Base-by-base conservation (phyloP, 169 alveolate species). In the Babesia gibsoni region DNA sequence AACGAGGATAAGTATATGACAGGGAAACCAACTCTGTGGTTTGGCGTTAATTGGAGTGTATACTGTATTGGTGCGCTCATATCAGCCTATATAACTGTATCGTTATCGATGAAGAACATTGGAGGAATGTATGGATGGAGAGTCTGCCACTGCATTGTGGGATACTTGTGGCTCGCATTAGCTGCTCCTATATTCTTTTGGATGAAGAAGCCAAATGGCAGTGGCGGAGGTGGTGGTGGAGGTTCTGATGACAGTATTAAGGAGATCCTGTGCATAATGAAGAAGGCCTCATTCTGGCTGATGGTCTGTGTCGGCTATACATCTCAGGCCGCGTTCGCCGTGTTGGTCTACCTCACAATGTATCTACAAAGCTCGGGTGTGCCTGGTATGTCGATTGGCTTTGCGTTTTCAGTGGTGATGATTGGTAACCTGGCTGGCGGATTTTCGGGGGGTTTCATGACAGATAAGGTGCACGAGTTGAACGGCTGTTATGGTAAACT, bases 351-450 rank as follows among this genome's bases (percentile, higher is more conserved):
- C n/a, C n/a, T n/a, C n/a, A n/a, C n/a, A n/a, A n/a, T n/a, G n/a
- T n/a, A n/a, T n/a, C n/a, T n/a, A n/a, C n/a, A n/a, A n/a, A n/a
- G n/a, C n/a, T n/a, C n/a, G n/a, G n/a, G n/a, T n/a, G n/a, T n/a
- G n/a, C n/a, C n/a, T n/a, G n/a, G n/a, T n/a, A n/a, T n/a, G n/a
- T n/a, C n/a, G n/a, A n/a, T n/a, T n/a, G n/a, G 95, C 27, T 23
- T 89, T 36, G 82, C 92, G 46, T 78, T 87, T 27, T 95, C 95
- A 10, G 63, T 84, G 22, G 79, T 91, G 73, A 84, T 93, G 18
- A 61, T 91, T 36, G 97, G 97, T 23, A 89, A 94, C 8, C 89
- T 92, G 50, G 41, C 88, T 32, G 96, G 97, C 22, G 97, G 97
- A 9, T 91, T 89, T 16, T 29, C 91, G 29, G 97, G 97, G 20